Evolutionary conservation across 768 basidiomycete genomes (phyloP).

Genomic region (Boletus vermiculosoides): DNA sequence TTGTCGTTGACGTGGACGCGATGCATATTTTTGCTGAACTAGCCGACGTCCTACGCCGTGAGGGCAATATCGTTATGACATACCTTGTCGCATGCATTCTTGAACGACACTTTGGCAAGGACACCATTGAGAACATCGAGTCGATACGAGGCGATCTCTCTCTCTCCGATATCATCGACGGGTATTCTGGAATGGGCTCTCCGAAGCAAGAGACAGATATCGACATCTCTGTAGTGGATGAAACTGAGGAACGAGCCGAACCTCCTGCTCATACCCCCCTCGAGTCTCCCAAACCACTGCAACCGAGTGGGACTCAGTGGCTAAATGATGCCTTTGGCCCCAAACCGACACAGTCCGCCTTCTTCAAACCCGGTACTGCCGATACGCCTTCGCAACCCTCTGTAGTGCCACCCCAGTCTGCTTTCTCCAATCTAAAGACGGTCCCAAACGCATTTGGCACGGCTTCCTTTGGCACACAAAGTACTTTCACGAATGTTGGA

Average conservation of each 20-base stretch:
- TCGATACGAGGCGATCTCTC: slow-evolving; percentile 54
- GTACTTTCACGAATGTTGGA: slow-evolving; percentile 1
- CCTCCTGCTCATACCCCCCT: neutral
- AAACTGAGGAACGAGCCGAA: slow-evolving; percentile 20
- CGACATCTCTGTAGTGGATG: slow-evolving; percentile 24
- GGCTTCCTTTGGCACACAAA: slow-evolving; percentile 18
- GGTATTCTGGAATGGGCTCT: slow-evolving; percentile 36
- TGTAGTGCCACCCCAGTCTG: slow-evolving; percentile 22
- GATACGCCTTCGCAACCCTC: slow-evolving; percentile 15
- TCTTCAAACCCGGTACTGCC: slow-evolving; percentile 13
- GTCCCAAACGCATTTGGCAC: slow-evolving; percentile 36
- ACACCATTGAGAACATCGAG: slow-evolving; percentile 76
- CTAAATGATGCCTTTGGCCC: slow-evolving; percentile 32
- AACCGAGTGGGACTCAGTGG: slow-evolving; percentile 35
- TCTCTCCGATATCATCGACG: slow-evolving; percentile 69
- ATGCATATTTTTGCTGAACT: slow-evolving; percentile 67
- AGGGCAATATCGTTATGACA: slow-evolving; percentile 68
- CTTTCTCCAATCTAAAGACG: slow-evolving; percentile 36
- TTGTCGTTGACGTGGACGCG: slow-evolving; percentile 61
- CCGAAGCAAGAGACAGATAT: slow-evolving; percentile 28
- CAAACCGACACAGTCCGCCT: slow-evolving; percentile 26
- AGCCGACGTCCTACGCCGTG: slow-evolving; percentile 58
- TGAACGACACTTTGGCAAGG: slow-evolving; percentile 81
- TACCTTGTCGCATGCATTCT: slow-evolving; percentile 89
- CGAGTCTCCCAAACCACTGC: slow-evolving; percentile 11